Conservation (phyloP, 345 rosid species). For the Tarenaya hassleriana region DNA sequence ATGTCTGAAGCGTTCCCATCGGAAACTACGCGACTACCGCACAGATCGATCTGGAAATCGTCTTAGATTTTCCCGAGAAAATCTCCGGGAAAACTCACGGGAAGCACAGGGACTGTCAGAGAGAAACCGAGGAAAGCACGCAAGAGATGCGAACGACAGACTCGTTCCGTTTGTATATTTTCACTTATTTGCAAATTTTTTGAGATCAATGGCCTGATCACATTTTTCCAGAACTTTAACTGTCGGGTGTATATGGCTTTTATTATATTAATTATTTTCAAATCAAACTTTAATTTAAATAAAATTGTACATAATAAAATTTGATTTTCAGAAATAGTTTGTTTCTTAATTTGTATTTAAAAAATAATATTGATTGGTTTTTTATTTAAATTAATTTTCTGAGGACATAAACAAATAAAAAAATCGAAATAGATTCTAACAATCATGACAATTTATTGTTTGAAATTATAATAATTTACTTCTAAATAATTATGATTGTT, state of each 20-base stretch:
- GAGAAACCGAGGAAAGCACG: background rate
- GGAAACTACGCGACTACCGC: constrained; percentile 13
- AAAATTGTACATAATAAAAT: too few relatives aligned
- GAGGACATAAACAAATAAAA: too few relatives aligned
- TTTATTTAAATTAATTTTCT: too few relatives aligned
- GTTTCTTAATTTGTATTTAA: too few relatives aligned
- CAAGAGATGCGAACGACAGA: background rate
- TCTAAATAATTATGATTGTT: too few relatives aligned
- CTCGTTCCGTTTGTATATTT: constrained; percentile 4
- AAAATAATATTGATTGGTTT: too few relatives aligned
- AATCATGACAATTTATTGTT: too few relatives aligned
- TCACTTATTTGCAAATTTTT: background rate
- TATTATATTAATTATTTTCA: background rate
- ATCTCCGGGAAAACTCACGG: constrained; percentile 4
- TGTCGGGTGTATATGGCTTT: background rate
- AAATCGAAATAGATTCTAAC: too few relatives aligned
- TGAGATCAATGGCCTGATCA: constrained; percentile 10
- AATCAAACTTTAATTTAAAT: background rate
- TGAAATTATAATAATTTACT: too few relatives aligned
- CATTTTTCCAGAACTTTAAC: background rate
- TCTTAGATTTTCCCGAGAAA: constrained; percentile 10
- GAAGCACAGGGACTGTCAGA: constrained; percentile 11
- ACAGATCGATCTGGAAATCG: constrained; percentile 23
- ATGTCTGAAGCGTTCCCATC: constrained; percentile 81
- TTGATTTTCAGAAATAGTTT: too few relatives aligned